These are phyloP conservation scores for Venturia aucupariae DNA, from an alignment of 2,329 filamentous ascomycete species.

Conservation along the genomic window DNA sequence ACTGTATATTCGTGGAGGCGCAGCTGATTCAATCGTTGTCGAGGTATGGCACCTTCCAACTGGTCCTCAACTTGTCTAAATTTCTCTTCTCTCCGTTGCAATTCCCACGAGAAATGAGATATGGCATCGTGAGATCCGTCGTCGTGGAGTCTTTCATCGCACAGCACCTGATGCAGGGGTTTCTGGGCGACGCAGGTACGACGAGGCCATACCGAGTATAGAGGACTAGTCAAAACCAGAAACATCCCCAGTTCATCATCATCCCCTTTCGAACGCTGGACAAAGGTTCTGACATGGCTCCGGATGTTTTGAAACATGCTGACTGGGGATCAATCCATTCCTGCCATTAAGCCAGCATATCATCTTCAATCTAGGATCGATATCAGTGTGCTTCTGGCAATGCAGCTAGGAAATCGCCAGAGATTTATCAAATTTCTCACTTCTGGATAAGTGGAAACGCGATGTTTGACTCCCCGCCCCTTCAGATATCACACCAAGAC, in stretches of 20 bases:
- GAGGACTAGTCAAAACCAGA: neutral
- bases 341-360: neutral
- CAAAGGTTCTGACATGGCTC: neutral
- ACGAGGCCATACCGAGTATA: neutral
- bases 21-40: neutral
- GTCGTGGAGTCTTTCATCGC: neutral
- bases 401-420: neutral
- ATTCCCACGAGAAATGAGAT: neutral
- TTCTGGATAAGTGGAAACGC: too few species aligned
- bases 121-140: neutral
- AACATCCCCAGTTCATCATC: neutral
- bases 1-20: neutral
- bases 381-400: neutral
- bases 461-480: too few species aligned
- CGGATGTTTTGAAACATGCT: neutral
- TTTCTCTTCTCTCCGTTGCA: neutral
- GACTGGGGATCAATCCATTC: neutral
- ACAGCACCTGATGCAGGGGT: neutral
- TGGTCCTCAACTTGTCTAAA: neutral
- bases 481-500: too few species aligned
- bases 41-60: neutral
- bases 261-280: neutral
- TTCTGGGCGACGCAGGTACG: neutral
- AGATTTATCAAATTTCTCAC: too few species aligned
- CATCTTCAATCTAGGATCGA: neutral